Conservation (phyloP, 345 rosid species). For the Noccaea caerulescens region DNA sequence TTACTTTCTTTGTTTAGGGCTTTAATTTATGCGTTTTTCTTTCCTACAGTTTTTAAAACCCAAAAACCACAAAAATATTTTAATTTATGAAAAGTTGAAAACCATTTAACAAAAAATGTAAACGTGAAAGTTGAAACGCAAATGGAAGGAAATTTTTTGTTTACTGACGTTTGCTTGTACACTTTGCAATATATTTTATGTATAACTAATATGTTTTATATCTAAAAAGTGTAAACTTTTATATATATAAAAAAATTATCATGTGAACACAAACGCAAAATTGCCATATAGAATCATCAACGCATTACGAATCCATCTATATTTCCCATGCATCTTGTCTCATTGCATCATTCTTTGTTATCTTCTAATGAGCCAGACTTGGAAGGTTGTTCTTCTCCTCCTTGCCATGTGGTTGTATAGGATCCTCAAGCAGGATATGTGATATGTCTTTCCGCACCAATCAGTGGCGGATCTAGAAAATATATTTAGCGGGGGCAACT, state of each 20-base stretch:
- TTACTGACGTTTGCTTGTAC: neutral
- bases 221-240: too few species aligned
- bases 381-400: neutral
- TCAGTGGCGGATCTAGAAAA: too few species aligned
- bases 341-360: neutral
- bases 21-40: too few species aligned
- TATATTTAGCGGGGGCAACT: too few species aligned
- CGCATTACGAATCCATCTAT: too few species aligned
- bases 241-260: neutral
- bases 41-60: too few species aligned
- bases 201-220: too few species aligned
- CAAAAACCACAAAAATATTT: too few species aligned
- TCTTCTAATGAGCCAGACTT: neutral
- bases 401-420: neutral
- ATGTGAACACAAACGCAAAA: neutral
- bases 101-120: neutral
- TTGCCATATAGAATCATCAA: neutral
- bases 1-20: too few species aligned
- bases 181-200: neutral
- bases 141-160: neutral
- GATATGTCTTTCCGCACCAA: neutral
- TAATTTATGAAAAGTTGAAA: too few species aligned
- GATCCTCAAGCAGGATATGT: neutral
- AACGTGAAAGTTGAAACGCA: neutral
- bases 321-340: neutral